Conservation (phyloP, 768 basidiomycete species). For the Kwoniella newhampshirensis region DNA sequence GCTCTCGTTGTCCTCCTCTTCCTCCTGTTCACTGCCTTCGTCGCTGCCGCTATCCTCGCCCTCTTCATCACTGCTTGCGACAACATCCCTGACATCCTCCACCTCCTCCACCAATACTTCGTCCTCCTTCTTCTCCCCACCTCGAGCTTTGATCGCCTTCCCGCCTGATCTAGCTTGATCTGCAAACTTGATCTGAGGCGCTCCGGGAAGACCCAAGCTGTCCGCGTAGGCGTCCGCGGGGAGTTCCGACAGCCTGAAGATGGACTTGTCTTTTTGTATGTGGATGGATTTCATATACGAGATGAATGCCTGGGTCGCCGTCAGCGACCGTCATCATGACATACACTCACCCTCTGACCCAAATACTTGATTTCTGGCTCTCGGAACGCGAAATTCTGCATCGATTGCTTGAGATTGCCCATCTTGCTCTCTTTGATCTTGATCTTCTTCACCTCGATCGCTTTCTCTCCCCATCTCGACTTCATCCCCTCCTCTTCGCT, state of each 20-base stretch:
- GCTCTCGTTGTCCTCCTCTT: constrained; percentile 9
- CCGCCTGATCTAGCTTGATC: constrained; percentile 48
- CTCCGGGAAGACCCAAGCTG: constrained; percentile 86
- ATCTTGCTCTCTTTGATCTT: constrained; percentile 87
- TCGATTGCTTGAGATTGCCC: constrained; percentile 75
- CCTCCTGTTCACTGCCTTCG: constrained; percentile 25
- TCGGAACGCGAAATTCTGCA: constrained; percentile 90
- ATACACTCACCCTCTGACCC: constrained; percentile 81
- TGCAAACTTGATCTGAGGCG: constrained; percentile 91
- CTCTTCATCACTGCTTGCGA: constrained; percentile 31
- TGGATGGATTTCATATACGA: constrained; percentile 91
- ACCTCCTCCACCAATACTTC: constrained; percentile 26
- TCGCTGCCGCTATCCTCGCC: constrained; percentile 26
- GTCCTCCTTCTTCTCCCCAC: constrained; percentile 40
- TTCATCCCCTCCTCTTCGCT: constrained; percentile 93
- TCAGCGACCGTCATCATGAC: too few species aligned
- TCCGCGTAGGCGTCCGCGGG: constrained; percentile 82
- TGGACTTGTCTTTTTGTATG: constrained; percentile 87
- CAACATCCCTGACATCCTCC: constrained; percentile 15
- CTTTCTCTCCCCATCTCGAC: constrained; percentile 67
- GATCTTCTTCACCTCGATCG: constrained; percentile 67
- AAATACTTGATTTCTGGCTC: constrained; percentile 97
- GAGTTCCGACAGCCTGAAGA: constrained; percentile 81
- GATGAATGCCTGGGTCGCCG: constrained; percentile 90
- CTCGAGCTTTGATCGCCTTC: constrained; percentile 73